Conservation (phyloP, 306 rosid species). For the Aeschynomene evenia region DNA sequence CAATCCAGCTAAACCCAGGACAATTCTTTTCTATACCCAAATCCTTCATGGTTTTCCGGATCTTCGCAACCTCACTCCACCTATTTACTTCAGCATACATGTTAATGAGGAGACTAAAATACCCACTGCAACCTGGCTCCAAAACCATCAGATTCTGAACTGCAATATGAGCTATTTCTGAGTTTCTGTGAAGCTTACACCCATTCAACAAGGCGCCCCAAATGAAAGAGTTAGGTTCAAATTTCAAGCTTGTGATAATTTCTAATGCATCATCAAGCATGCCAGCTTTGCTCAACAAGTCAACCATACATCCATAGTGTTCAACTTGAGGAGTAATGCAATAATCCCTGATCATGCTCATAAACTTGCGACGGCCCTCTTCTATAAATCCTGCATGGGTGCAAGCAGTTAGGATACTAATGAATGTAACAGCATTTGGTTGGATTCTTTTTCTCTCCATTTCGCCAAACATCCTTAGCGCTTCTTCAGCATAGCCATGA, state of each 20-base stretch:
- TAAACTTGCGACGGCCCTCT: conserved; percentile 59
- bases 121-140: conserved; percentile 72
- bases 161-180: conserved; percentile 55
- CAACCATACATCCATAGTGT: conserved; percentile 89
- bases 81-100: conserved; percentile 65
- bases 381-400: conserved; percentile 71
- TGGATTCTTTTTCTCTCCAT: conserved; percentile 55
- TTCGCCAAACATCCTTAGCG: conserved; percentile 53
- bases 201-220: conserved; percentile 88
- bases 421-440: conserved; percentile 71
- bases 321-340: conserved; percentile 49
- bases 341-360: conserved; percentile 58
- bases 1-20: conserved; percentile 87
- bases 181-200: conserved; percentile 64
- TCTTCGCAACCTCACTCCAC: conserved; percentile 64
- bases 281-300: conserved; percentile 77
- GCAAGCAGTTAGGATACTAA: conserved; percentile 71
- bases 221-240: conserved; percentile 58
- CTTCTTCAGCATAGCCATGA: conserved; percentile 62
- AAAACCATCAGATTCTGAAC: conserved; percentile 47
- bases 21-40: conserved; percentile 64
- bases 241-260: conserved; percentile 56
- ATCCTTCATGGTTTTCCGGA: conserved; percentile 62
- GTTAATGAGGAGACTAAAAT: conserved; percentile 58
- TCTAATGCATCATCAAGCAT: conserved; percentile 66